A percentile compares a stretch with the other conserved stretches of the same genome.
Conservation (phyloP, 768 basidiomycete genomes). For the Omphalotus guepiniiformis region DNA sequence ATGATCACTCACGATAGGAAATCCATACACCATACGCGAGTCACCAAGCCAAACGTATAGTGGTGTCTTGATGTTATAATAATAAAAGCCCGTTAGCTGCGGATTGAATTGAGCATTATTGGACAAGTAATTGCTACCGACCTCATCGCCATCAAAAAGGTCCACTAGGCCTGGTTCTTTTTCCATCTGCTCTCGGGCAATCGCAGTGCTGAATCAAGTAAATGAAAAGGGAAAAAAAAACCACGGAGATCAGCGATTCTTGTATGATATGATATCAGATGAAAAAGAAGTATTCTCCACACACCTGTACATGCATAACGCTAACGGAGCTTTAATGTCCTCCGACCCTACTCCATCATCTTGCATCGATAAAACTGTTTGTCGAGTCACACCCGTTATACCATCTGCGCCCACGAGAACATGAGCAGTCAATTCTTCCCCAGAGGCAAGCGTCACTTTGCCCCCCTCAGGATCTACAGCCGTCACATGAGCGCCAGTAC, state of each 20-base stretch:
- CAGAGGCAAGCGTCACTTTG: slow-evolving; percentile 33
- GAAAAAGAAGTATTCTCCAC: background rate
- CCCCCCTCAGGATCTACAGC: slow-evolving; percentile 24
- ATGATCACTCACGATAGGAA: slow-evolving; percentile 25
- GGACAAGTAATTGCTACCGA: slow-evolving; percentile 23
- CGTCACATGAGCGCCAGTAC: slow-evolving; percentile 29
- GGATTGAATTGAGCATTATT: no score
- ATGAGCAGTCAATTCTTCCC: slow-evolving; percentile 40
- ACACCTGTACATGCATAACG: slow-evolving; percentile 19
- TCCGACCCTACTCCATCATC: no score
- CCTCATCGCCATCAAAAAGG: slow-evolving; percentile 26
- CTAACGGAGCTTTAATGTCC: no score
- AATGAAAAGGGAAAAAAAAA: no score
- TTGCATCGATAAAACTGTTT: no score
- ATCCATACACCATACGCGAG: slow-evolving; percentile 22
- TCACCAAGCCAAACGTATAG: slow-evolving; percentile 35
- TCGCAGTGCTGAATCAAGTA: slow-evolving; percentile 27
- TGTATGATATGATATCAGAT: no score
- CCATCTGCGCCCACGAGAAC: slow-evolving; percentile 60
- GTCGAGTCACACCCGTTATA: slow-evolving; percentile 31
- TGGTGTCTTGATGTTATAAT: slow-evolving; percentile 18
- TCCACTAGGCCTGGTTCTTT: slow-evolving; percentile 34
- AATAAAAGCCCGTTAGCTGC: no score
- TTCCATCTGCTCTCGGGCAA: slow-evolving; percentile 36
- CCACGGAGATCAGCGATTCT: slow-evolving; percentile 2